Evolutionary conservation across 2,329 filamentous ascomycete genomes (phyloP).

Genomic region (Fusarium sp.): DNA sequence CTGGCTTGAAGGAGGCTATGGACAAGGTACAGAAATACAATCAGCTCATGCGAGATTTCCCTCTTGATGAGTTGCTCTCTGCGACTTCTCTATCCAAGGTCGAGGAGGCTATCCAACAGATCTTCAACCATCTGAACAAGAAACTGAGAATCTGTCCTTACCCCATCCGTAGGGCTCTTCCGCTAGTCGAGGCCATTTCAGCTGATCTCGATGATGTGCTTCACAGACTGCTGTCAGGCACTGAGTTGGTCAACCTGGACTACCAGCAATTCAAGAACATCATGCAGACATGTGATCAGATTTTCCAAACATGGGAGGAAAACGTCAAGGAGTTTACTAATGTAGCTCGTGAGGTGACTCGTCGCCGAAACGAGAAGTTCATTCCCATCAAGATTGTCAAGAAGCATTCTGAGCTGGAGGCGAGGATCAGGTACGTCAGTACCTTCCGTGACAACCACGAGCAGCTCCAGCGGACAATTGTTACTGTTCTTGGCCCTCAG

Average conservation of each 20-base stretch:
- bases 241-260: conserved; percentile 90
- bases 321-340: conserved; percentile 98
- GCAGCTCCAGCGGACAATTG: conserved; percentile 94
- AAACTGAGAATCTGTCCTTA: conserved; percentile 98
- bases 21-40: conserved; percentile 99
- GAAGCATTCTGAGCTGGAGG: conserved; percentile 89
- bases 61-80: conserved; percentile 92
- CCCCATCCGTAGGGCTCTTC: conserved; percentile 89
- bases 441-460: conserved; percentile 98
- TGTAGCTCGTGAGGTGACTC: conserved; percentile 93
- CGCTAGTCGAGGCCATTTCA: conserved; percentile 97
- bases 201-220: conserved; percentile 90
- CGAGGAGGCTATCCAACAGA: conserved; percentile 88
- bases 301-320: conserved; percentile 95
- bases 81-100: conserved; percentile 91
- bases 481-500: conserved; percentile 92
- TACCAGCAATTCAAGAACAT: conserved; percentile 90
- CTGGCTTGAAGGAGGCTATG: conserved; percentile 94
- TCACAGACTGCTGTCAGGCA: conserved; percentile 87
- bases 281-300: conserved; percentile 86
- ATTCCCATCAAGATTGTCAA: conserved; percentile 97
- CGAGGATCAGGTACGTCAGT: conserved; percentile 91
- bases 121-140: conserved; percentile 97
- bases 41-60: conserved; percentile 98
- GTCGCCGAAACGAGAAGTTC: conserved; percentile 95